Evolutionary conservation across 1,284 basidiomycete species (phyloP), one percentile per base, ranked within the genome.

Genomic region (Sanghuangporus weigelae): DNA sequence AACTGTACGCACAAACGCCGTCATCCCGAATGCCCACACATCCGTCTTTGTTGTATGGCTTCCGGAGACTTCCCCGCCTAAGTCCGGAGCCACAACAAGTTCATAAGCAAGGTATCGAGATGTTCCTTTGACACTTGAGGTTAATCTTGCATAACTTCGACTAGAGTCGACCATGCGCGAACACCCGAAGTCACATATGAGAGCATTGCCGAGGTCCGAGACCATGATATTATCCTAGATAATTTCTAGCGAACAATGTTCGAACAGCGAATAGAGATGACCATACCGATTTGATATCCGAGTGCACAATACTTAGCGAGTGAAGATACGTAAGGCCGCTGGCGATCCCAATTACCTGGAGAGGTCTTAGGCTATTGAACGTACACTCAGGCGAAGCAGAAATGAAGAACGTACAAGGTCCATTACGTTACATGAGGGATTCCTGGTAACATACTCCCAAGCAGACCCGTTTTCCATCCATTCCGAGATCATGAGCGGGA

Each of bases 21-120:
- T 53, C 59, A 60, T 60, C 12, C 59, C 50, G 40, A 60, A 60
- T 7, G 59, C 59, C 59, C 59, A 60, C 19, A 60, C 40, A 54
- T 60, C 59, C 1, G 49, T 54, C 21, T 60, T 16, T n/a, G n/a
- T 36, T n/a, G 49, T 38, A 60, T 60, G 48, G 19, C 35, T 35
- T 55, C 16, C 21, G 50, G 8, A 42, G 14, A 26, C 2, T 44
- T 44, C 23, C 36, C n/a, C 35, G 26, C 26, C 26, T 31, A 4
- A 4, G 3, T 31, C 26, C 26, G 26, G 26, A 31, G 26, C 26
- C 5, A 19, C 19, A 10, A 53, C 16, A 16, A 60, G 59, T 21
- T 60, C 59, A 38, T 38, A 46, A 38, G 59, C 59, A 14, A 60
- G 21, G 23, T 55, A 60, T 7, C 38, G 14, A 6, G 49, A 36